Evolutionary conservation across 306 rosid genomes (phyloP), one percentile per base, ranked within the genome.

Genomic region (Senna tora): DNA sequence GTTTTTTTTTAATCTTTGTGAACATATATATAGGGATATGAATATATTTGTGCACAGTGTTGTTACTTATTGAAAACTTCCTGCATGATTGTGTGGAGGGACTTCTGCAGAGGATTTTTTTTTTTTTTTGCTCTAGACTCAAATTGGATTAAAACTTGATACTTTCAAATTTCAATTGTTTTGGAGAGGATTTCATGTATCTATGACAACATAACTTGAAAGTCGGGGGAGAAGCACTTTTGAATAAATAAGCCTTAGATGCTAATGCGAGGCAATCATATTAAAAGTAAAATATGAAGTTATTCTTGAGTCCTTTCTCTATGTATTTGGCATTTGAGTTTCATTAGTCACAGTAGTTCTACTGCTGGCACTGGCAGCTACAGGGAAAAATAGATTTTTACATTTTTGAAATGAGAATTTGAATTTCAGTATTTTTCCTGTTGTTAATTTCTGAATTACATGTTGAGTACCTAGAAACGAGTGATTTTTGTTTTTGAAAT

Each of bases 251-350:
- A 66, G 62, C 39, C 32, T 41, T 20, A 41, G 33, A 43, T 59
- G 64, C 8, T 5, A 9, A 39, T 52, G 47, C 46, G 41, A 15
- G 54, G 34, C 10, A 45, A 12, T 17, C 25, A 22, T 63, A 53
- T 65, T 25, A 14, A 28, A 72, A 38, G 14, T 73, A 36, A 76
- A 50, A 5, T 17, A 1, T 45, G 49, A 63, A 53, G 33, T 53
- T 32, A 15, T 45, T 51, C 33, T n/a, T 13, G 36, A 58, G 53
- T 9, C 25, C 25, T 22, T 14, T 61, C 46, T 59, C 50, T 43
- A 19, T 69, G 38, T 67, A 25, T 22, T 61, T 53, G 38, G 16
- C 61, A 16, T 28, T 75, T 38, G 50, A 80, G 59, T 66, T 63
- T 64, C 46, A 59, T 22, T 22, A 21, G 68, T 69, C 68, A 45